Evolutionary conservation across 495 filamentous ascomycete species (phyloP).

Genomic region (Podospora comata): DNA sequence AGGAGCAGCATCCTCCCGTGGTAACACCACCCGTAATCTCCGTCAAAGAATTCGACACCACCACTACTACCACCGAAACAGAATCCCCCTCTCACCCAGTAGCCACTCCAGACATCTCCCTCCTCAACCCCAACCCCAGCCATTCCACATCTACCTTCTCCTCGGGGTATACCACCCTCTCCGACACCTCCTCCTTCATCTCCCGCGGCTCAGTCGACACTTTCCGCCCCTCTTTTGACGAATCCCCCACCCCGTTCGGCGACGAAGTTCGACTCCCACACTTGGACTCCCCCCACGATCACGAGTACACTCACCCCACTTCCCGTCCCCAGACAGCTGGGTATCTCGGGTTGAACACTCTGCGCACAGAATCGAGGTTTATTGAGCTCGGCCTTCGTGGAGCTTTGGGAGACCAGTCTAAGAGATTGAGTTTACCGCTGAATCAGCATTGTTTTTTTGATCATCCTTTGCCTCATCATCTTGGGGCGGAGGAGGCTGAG

Average conservation of each 20-base stretch:
- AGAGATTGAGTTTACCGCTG: slow-evolving; percentile 24
- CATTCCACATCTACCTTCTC: slow-evolving; percentile 6
- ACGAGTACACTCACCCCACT: background rate
- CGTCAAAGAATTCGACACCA: background rate
- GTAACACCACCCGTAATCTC: slow-evolving; percentile 16
- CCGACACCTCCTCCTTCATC: background rate
- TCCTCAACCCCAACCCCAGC: background rate
- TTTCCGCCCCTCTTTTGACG: slow-evolving; percentile 13
- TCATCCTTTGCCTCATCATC: background rate
- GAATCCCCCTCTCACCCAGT: no score
- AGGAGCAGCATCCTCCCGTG: background rate
- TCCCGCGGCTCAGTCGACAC: slow-evolving; percentile 28
- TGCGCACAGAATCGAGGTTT: slow-evolving; percentile 27
- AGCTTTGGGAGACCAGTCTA: slow-evolving; percentile 24
- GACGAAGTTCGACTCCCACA: background rate
- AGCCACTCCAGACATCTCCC: background rate
- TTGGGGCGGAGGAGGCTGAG: background rate
- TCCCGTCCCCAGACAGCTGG: slow-evolving; percentile 39
- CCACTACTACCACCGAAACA: background rate
- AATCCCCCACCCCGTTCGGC: background rate
- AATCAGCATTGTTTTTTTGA: slow-evolving; percentile 12
- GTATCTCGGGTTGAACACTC: slow-evolving; percentile 36
- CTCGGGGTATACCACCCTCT: slow-evolving; percentile 9
- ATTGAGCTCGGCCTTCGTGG: slow-evolving; percentile 35
- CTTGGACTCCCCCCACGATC: background rate